Percentiles rank a stretch among this genome's conserved stretches.
phyloP scores from a whole-genome alignment of 345 rosid genomes.

The Fremontodendron californicum region DNA sequence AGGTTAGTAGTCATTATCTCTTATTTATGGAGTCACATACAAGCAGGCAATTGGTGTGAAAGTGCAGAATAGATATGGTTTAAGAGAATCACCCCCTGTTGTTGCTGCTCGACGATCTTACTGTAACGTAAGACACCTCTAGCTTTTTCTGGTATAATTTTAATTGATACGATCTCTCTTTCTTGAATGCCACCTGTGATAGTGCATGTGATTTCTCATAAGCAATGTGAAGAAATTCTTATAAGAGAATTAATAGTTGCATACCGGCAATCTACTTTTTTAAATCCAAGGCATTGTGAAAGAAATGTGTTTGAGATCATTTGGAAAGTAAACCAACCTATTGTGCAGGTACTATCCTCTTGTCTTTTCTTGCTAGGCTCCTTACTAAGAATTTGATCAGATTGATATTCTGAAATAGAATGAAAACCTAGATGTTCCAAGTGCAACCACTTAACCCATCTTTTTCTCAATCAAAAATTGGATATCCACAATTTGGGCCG shows the following conservation, averaged over 20 bases:
- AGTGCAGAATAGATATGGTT: conserved; percentile 83
- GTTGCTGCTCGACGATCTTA: conserved; percentile 53
- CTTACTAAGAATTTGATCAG: too few species aligned
- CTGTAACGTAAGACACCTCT: conserved; percentile 55
- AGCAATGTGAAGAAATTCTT: too few species aligned
- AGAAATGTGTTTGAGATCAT: neutral
- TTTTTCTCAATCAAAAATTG: too few species aligned
- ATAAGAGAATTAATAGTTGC: neutral
- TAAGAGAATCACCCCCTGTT: conserved; percentile 93
- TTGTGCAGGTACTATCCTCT: neutral
- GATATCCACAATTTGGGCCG: too few species aligned
- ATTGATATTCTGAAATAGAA: too few species aligned
- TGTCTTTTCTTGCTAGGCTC: too few species aligned
- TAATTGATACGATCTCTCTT: neutral
- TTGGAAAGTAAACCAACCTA: neutral
- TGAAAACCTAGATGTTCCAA: too few species aligned
- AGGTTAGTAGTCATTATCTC: conserved; percentile 4
- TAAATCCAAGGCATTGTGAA: too few species aligned
- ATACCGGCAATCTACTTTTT: neutral
- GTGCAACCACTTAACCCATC: too few species aligned
- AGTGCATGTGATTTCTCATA: too few species aligned
- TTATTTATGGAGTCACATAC: conserved; percentile 1
- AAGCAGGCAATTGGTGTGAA: conserved; percentile 76
- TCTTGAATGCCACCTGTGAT: neutral
- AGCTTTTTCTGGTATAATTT: neutral